Conservation (phyloP, 345 rosid genomes). For the Turritis glabra region DNA sequence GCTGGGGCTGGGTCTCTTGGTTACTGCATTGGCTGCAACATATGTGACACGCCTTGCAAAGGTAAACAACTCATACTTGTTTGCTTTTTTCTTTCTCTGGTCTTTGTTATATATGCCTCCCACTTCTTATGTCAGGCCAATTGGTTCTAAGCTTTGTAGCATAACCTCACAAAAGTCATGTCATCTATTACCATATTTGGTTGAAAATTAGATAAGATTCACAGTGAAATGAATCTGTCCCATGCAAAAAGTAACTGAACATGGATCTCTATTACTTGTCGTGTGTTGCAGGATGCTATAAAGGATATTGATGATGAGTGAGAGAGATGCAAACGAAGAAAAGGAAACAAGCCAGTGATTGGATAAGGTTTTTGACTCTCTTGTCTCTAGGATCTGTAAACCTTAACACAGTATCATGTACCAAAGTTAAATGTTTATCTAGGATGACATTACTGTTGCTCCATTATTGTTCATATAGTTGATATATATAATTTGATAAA, state of each 20-base stretch:
- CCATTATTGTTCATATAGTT: conserved; percentile 25
- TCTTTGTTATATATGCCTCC: background rate
- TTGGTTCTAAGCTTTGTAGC: background rate
- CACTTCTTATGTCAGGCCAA: background rate
- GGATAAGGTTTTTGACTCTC: background rate
- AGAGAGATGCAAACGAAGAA: background rate
- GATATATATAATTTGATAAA: conserved; percentile 2
- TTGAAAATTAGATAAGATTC: background rate
- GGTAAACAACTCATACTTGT: conserved; percentile 44
- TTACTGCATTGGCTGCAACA: conserved; percentile 81
- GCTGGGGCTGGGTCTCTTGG: conserved; percentile 81
- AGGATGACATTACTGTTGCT: conserved; percentile 3
- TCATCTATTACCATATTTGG: background rate
- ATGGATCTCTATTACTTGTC: background rate
- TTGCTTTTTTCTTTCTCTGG: background rate
- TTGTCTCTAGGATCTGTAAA: conserved; percentile 28
- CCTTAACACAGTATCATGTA: background rate
- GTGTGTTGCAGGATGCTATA: conserved; percentile 62
- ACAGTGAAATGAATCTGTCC: background rate
- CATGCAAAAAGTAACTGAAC: background rate
- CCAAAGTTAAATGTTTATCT: conserved; percentile 10
- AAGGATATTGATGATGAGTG: conserved; percentile 53
- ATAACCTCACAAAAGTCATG: background rate
- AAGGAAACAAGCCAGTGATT: background rate
- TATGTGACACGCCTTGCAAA: conserved; percentile 89